Evolutionary conservation across 306 rosid genomes (phyloP), one percentile per base, ranked within the genome.

Genomic region (Carpinus viminea): DNA sequence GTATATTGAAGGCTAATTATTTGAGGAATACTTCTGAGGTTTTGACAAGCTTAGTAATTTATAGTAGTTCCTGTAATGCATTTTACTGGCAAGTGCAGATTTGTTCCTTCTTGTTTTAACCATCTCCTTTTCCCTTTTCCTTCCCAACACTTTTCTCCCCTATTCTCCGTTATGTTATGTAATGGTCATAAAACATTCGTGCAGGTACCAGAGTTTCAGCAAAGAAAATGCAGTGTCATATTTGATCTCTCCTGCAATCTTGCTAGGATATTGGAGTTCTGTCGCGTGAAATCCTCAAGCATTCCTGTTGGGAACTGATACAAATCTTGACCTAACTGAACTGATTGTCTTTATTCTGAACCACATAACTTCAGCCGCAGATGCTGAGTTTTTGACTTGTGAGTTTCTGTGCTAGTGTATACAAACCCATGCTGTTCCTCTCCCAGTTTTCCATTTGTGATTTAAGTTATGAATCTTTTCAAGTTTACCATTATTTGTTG

Each of bases 241-340:
- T 95, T 90, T 85, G 99, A 95, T 85, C 99, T 93, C 73, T 95
- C 99, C 38, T 91, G 99, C 84, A 95, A 95, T 87, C 98, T 95
- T 75, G 86, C 98, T 57, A 89, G 96, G 86, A 89, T 93, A 73
- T 75, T 93, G 80, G 98, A 95, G 83, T 95, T 95, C 74, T 91
- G 92, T 78, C 99, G 60, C 93, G 24, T 34, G 93, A 90, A 76
- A 90, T 93, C 76, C 99, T 85, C 97, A 90, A 80, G 93, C 96
- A 83, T 95, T 95, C 82, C 78, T 95, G 79, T 84, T 80, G 78
- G 98, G 97, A 77, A 82, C 89, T 51, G 96, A 95, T 79, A 95
- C 99, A 69, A 95, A 95, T 86, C 90, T 93, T 50, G 97, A 74
- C 88, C 86, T 95, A 81, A 93, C 91, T 9, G 99, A 95, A 89